These are phyloP conservation scores for Closterium sp. DNA, from an alignment of 139 green algal genomes.

Conservation along the genomic window DNA sequence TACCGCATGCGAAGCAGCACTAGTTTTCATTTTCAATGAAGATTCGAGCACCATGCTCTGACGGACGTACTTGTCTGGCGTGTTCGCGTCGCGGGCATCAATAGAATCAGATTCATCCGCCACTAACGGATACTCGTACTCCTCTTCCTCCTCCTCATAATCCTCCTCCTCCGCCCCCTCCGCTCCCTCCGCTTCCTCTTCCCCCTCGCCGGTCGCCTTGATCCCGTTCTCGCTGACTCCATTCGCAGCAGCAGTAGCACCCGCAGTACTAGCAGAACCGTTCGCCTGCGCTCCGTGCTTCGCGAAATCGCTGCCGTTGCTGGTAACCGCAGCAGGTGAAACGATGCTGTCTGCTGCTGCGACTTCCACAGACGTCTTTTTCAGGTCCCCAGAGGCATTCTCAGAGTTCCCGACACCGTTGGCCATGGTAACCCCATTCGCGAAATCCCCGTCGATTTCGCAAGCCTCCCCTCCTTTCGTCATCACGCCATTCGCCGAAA, in stretches of 20 bases:
- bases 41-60: no score
- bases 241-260: no score
- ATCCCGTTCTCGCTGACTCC: no score
- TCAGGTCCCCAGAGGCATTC: background rate
- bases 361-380: background rate
- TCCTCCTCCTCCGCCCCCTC: background rate
- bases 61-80: slow-evolving; percentile 6
- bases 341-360: background rate
- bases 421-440: background rate
- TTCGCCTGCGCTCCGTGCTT: no score
- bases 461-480: background rate
- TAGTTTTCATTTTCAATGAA: no score
- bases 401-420: background rate
- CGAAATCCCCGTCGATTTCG: background rate
- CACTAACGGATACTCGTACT: background rate
- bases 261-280: no score
- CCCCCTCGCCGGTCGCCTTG: background rate
- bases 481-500: background rate
- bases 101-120: background rate
- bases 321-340: no score
- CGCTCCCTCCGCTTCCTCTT: background rate
- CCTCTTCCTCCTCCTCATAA: background rate
- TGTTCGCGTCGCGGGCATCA: slow-evolving; percentile 20
- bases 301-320: no score
- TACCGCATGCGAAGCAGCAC: no score